Evolutionary conservation across 1,284 basidiomycete species (phyloP).

Genomic region (Melampsora americana): DNA sequence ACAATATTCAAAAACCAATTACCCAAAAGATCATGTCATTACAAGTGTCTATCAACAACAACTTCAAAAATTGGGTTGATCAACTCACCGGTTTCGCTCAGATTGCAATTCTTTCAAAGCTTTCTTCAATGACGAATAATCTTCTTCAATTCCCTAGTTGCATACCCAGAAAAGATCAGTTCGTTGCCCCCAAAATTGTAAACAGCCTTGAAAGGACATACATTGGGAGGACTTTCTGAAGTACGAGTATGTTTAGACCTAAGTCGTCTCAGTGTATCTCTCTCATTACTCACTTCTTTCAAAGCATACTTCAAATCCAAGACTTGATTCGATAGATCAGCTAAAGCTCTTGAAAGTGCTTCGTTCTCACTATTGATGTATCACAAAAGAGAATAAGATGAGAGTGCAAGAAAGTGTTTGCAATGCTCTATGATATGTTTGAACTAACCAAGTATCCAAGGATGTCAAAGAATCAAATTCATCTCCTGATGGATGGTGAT

Average conservation of each 20-base stretch:
- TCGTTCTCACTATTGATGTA: slow-evolving; percentile 6
- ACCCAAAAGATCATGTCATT: no score
- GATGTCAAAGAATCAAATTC: slow-evolving; percentile 18
- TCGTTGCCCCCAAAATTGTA: no score
- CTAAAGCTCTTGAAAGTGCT: slow-evolving; percentile 30
- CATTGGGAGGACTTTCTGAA: background rate
- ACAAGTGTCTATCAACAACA: no score
- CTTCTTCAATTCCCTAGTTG: slow-evolving; percentile 11
- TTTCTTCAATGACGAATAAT: slow-evolving; percentile 20
- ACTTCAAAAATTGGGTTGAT: no score
- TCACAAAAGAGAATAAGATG: background rate
- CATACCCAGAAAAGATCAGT: no score
- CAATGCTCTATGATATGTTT: background rate
- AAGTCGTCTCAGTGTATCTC: slow-evolving; percentile 20
- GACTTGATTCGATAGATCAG: slow-evolving; percentile 33
- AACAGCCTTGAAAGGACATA: no score
- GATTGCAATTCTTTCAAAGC: slow-evolving; percentile 20
- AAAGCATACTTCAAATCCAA: slow-evolving; percentile 21
- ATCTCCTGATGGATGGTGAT: background rate
- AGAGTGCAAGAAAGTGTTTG: background rate
- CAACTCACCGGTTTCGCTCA: slow-evolving; percentile 29
- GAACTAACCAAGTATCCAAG: slow-evolving; percentile 22
- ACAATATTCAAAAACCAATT: background rate
- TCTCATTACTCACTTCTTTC: slow-evolving; percentile 35
- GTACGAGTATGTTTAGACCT: background rate